phyloP scores from a whole-genome alignment of 257 asterid genomes.

The Perilla frutescens region DNA sequence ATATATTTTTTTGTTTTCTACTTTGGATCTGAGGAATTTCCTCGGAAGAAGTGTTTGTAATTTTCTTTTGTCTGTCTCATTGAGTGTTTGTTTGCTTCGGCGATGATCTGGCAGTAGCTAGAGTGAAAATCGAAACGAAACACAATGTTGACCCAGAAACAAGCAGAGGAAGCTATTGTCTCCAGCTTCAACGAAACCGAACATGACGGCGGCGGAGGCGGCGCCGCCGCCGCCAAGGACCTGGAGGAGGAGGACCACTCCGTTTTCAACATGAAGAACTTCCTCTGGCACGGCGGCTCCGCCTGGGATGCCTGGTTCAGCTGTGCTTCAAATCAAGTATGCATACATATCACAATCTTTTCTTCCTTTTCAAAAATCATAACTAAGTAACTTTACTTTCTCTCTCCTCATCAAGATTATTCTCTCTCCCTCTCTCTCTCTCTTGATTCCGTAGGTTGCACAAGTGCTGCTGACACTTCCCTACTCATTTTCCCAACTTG shows the following conservation, averaged over 20 bases:
- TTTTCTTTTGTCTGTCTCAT: constrained; percentile 38
- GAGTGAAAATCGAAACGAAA: constrained; percentile 23
- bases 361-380: too few relatives aligned
- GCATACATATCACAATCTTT: not conserved
- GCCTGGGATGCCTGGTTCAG: constrained; percentile 95
- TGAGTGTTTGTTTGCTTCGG: constrained; percentile 15
- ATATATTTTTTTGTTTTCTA: not conserved
- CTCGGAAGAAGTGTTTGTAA: constrained; percentile 26
- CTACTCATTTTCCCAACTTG: constrained; percentile 88
- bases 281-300: constrained; percentile 94
- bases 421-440: not conserved
- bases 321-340: constrained; percentile 87
- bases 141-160: constrained; percentile 63
- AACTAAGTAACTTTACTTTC: not conserved
- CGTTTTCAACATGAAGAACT: constrained; percentile 46
- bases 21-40: constrained; percentile 48
- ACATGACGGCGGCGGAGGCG: constrained; percentile 42
- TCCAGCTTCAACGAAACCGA: constrained; percentile 47
- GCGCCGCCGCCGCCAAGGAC: constrained; percentile 27
- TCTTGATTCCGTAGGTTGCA: constrained; percentile 60
- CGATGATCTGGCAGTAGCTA: not conserved
- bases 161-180: constrained; percentile 81
- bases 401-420: not conserved
- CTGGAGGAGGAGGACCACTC: constrained; percentile 46
- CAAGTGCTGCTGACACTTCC: constrained; percentile 89